phyloP scores from a whole-genome alignment of 129 eudicot species.

The Centrapalus pauciflorus region DNA sequence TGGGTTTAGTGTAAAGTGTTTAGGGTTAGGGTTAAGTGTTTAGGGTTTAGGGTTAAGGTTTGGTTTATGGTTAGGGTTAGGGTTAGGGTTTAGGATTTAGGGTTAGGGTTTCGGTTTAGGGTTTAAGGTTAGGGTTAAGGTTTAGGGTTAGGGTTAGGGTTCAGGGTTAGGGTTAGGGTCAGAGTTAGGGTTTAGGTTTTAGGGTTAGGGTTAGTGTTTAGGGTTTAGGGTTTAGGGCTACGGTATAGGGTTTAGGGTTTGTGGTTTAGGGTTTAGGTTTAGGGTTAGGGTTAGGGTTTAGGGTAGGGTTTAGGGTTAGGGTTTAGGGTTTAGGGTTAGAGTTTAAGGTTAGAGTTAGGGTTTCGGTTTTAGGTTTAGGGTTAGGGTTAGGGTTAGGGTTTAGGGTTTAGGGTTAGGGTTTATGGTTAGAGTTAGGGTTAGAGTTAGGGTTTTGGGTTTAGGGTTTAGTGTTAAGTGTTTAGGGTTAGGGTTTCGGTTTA shows the following conservation, averaged over 20 bases:
- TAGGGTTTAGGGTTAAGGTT: conserved; percentile 12
- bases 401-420: conserved; percentile 4
- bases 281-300: conserved; percentile 23
- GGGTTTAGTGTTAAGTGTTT: conserved; percentile 8
- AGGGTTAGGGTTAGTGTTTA: conserved; percentile 22
- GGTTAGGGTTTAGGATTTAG: conserved; percentile 23
- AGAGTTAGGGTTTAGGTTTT: conserved; percentile 16
- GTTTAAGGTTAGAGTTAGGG: too few species aligned
- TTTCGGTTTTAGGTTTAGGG: conserved; percentile 14
- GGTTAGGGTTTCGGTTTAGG: conserved; percentile 15
- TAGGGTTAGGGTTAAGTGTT: conserved; percentile 16
- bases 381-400: conserved; percentile 14
- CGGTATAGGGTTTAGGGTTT: conserved; percentile 22
- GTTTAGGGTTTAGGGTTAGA: too few species aligned
- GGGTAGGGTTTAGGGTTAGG: conserved; percentile 18
- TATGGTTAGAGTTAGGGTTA: too few species aligned
- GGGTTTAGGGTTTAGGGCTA: conserved; percentile 27
- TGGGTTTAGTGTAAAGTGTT: conserved; percentile 21
- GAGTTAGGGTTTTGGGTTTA: too few species aligned
- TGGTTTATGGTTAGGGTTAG: neutral
- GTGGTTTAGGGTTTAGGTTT: conserved; percentile 20
- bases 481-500: conserved; percentile 24
- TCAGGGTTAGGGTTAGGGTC: too few species aligned
- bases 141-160: too few species aligned
- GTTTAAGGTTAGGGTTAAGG: too few species aligned